These are phyloP conservation scores for Solanum microdontum DNA, from an alignment of 257 asterid species.

Conservation along the genomic window DNA sequence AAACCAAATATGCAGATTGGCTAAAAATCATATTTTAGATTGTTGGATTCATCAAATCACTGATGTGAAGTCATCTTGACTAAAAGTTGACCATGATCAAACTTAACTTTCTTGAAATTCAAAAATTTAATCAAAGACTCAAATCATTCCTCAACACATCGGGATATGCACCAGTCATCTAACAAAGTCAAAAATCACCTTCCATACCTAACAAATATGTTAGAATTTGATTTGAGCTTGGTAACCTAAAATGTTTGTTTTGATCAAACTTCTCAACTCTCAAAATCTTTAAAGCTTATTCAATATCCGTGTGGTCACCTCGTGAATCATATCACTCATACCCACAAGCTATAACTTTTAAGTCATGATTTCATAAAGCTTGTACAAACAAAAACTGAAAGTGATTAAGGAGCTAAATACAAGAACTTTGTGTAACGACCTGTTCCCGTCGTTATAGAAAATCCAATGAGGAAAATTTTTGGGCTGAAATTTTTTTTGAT, in stretches of 20 bases:
- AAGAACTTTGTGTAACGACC: too few species aligned
- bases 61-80: background rate
- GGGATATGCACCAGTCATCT: background rate
- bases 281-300: background rate
- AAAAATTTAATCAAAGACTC: background rate
- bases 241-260: too few species aligned
- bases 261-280: background rate
- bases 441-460: too few species aligned
- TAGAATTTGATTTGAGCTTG: background rate
- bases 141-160: too few species aligned
- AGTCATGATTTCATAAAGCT: background rate
- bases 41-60: too few species aligned
- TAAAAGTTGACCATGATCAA: background rate
- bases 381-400: too few species aligned
- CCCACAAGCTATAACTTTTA: background rate
- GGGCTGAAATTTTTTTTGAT: too few species aligned
- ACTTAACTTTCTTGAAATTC: too few species aligned
- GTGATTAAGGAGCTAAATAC: background rate
- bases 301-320: background rate
- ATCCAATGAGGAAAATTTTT: too few species aligned
- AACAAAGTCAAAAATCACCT: too few species aligned
- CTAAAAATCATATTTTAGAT: background rate
- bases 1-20: background rate
- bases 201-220: too few species aligned
- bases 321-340: too few species aligned